These are phyloP conservation scores for Candida orba DNA, from an alignment of 805 yeast species.

Conservation along the genomic window DNA sequence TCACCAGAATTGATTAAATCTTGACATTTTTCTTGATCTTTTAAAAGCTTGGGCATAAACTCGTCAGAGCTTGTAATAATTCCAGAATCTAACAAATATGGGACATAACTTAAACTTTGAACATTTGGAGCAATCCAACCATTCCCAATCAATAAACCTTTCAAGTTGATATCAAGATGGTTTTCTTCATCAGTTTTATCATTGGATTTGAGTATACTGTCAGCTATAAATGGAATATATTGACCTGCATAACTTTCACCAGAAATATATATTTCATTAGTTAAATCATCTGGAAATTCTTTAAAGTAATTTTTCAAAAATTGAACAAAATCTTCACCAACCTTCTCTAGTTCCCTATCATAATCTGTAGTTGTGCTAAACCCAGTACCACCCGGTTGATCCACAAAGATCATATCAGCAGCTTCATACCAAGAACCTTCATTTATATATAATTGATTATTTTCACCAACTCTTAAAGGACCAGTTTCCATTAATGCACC, in stretches of 20 bases:
- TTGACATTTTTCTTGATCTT: constrained; percentile 56
- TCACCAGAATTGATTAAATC: constrained; percentile 33
- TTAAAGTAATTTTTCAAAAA: constrained; percentile 63
- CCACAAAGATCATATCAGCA: constrained; percentile 77
- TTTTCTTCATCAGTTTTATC: constrained; percentile 12
- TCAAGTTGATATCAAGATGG: constrained; percentile 33
- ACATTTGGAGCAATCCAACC: constrained; percentile 90
- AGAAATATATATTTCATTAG: constrained; percentile 65
- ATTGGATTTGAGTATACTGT: constrained; percentile 47
- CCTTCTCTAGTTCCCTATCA: constrained; percentile 46
- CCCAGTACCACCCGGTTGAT: constrained; percentile 95
- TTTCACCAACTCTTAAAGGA: constrained; percentile 57
- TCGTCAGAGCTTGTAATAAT: constrained; percentile 39
- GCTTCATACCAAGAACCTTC: constrained; percentile 78
- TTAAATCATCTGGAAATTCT: constrained; percentile 64
- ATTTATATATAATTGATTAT: constrained; percentile 45
- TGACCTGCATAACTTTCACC: constrained; percentile 99
- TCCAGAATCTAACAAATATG: constrained; percentile 56
- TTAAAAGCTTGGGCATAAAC: constrained; percentile 33
- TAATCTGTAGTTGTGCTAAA: constrained; percentile 58
- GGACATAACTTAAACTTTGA: constrained; percentile 76
- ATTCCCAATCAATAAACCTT: constrained; percentile 77
- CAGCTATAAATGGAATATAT: constrained; percentile 83
- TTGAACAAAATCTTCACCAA: constrained; percentile 52
- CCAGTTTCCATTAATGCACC: constrained; percentile 93